Evolutionary conservation across 805 yeast species (phyloP).

Genomic region (Candida schatavii): DNA sequence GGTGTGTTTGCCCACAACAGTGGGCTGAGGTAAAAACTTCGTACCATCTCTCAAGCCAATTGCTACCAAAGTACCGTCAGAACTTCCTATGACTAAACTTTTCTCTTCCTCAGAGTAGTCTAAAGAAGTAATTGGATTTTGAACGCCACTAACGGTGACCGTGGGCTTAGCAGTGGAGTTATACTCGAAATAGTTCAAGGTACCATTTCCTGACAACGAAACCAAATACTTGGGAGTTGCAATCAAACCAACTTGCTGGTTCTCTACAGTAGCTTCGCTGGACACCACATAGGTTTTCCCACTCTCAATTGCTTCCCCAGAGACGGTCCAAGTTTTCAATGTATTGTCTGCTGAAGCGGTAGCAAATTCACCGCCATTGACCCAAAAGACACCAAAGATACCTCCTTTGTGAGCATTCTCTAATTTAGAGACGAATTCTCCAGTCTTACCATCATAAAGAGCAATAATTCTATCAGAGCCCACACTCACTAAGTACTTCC

Average conservation of each 20-base stretch:
- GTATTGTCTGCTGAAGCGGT: conserved; percentile 84
- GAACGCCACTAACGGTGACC: conserved; percentile 67
- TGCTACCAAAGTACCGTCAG: conserved; percentile 69
- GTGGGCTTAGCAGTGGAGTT: conserved; percentile 32
- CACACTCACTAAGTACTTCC: conserved; percentile 69
- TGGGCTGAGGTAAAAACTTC: conserved; percentile 29
- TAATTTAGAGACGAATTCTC: conserved; percentile 61
- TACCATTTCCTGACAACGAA: conserved; percentile 70
- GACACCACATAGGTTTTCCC: conserved; percentile 43
- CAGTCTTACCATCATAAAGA: conserved; percentile 83
- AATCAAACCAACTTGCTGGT: conserved; percentile 80
- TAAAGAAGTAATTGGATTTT: conserved; percentile 71
- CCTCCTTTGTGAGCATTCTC: conserved; percentile 70
- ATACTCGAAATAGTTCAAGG: conserved; percentile 55
- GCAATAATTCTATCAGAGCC: conserved; percentile 81
- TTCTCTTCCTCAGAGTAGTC: conserved; percentile 18
- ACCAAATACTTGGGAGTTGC: conserved; percentile 59
- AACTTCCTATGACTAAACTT: conserved; percentile 61
- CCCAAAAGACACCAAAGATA: conserved; percentile 75
- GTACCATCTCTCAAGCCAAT: conserved; percentile 46
- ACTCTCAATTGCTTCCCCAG: conserved; percentile 32
- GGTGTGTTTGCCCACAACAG: conserved; percentile 47
- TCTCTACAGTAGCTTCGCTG: conserved; percentile 45
- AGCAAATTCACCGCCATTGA: conserved; percentile 53
- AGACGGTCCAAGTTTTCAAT: conserved; percentile 56